These are phyloP conservation scores for Solanum piurae DNA, from an alignment of 257 asterid genomes.

Conservation along the genomic window DNA sequence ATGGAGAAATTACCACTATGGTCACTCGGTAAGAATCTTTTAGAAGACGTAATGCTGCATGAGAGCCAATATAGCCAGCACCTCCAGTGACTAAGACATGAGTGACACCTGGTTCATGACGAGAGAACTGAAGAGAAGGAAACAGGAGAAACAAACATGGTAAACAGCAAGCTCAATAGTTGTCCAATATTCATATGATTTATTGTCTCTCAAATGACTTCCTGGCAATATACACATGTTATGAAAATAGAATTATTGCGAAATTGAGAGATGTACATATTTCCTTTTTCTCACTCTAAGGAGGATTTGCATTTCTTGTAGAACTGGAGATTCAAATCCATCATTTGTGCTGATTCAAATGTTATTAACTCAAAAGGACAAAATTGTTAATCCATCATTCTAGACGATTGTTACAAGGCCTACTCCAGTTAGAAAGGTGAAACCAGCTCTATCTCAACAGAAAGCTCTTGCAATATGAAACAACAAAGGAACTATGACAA, in stretches of 20 bases:
- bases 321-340: background rate
- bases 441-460: background rate
- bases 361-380: background rate
- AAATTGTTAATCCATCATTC: background rate
- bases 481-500: background rate
- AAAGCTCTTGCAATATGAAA: background rate
- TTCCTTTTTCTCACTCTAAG: background rate
- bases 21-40: conserved; percentile 76
- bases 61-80: conserved; percentile 93
- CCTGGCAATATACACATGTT: background rate
- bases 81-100: conserved; percentile 96
- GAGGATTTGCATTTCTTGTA: background rate
- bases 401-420: background rate
- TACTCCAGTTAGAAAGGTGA: background rate
- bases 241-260: background rate
- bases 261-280: background rate
- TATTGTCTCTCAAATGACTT: background rate
- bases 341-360: background rate
- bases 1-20: conserved; percentile 53
- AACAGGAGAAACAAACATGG: background rate
- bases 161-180: background rate
- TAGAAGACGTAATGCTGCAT: conserved; percentile 85
- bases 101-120: conserved; percentile 68
- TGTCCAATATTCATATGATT: background rate
- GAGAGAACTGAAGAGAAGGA: conserved; percentile 45